Evolutionary conservation across 495 filamentous ascomycete species (phyloP).

Genomic region (Chaetomium tenue): DNA sequence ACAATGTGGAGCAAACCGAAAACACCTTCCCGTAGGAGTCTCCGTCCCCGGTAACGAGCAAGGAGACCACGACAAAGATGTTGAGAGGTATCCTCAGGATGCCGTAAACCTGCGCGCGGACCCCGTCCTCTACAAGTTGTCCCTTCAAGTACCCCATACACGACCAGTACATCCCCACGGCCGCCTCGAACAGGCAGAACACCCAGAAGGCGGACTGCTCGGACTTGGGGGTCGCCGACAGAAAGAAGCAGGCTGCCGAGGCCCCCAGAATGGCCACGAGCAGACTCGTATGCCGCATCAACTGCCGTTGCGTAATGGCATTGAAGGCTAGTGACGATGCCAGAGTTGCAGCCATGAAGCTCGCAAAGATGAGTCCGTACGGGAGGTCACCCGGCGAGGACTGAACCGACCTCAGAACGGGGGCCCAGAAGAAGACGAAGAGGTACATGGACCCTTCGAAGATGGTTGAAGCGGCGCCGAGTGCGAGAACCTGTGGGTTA

Average conservation of each 20-base stretch:
- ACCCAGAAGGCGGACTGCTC: constrained; percentile 52
- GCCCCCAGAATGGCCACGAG: constrained; percentile 40
- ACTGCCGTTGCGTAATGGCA: constrained; percentile 35
- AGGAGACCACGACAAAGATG: constrained; percentile 51
- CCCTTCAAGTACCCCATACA: constrained; percentile 52
- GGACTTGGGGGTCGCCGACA: constrained; percentile 40
- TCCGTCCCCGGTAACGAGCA: constrained; percentile 47
- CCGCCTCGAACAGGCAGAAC: constrained; percentile 54
- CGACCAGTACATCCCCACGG: constrained; percentile 56
- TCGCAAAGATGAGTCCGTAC: constrained; percentile 57
- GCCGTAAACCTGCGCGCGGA: constrained; percentile 53
- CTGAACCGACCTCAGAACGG: constrained; percentile 46
- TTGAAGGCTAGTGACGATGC: constrained; percentile 49
- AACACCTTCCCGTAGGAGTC: constrained; percentile 37
- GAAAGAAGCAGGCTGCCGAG: constrained; percentile 40
- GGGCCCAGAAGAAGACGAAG: constrained; percentile 59
- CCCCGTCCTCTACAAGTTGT: constrained; percentile 48
- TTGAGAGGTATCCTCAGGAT: constrained; percentile 55
- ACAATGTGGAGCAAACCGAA: constrained; percentile 38
- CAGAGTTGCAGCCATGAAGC: constrained; percentile 57
- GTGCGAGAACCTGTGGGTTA: background rate
- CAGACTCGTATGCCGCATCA: constrained; percentile 33
- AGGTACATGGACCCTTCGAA: constrained; percentile 62
- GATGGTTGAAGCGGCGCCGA: constrained; percentile 32
- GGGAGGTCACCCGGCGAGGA: constrained; percentile 41